Percentiles rank a stretch among this genome's conserved stretches.
These are phyloP conservation scores for Hansenula sp. DNA, from an alignment of 1,139 yeast species.

Conservation along the genomic window DNA sequence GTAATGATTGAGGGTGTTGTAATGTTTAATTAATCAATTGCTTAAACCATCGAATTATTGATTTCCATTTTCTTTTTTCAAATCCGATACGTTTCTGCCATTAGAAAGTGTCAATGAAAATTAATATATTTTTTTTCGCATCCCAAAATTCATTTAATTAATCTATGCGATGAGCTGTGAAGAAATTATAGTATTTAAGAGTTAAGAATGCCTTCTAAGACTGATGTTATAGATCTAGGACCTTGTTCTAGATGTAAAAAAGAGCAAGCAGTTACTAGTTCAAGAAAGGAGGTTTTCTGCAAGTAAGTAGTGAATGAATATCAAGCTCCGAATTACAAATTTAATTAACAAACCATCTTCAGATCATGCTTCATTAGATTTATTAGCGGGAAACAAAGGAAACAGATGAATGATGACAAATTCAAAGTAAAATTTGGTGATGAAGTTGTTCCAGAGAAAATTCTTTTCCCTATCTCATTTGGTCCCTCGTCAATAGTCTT, in stretches of 20 bases:
- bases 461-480: slow-evolving; percentile 60
- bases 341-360: neutral
- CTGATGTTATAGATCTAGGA: slow-evolving; percentile 1
- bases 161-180: neutral
- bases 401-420: slow-evolving; percentile 64
- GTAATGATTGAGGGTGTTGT: too few species aligned
- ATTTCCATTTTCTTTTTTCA: neutral
- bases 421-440: slow-evolving; percentile 58
- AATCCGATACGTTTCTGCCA: neutral
- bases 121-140: neutral
- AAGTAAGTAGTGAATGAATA: slow-evolving; percentile 19
- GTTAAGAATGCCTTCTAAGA: neutral
- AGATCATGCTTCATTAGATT: slow-evolving; percentile 61
- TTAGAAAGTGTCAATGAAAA: neutral
- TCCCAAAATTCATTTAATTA: neutral
- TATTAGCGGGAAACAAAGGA: slow-evolving; percentile 74
- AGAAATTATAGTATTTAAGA: neutral
- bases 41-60: too few species aligned
- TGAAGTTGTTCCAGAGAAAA: slow-evolving; percentile 27
- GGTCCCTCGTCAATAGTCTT: slow-evolving; percentile 66
- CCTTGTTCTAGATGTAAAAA: slow-evolving; percentile 50
- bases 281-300: slow-evolving; percentile 75
- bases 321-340: too few species aligned
- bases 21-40: too few species aligned
- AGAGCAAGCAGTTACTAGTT: slow-evolving; percentile 40